These are phyloP conservation scores for Candida vartiovaarae DNA, from an alignment of 805 yeast genomes.

Conservation along the genomic window DNA sequence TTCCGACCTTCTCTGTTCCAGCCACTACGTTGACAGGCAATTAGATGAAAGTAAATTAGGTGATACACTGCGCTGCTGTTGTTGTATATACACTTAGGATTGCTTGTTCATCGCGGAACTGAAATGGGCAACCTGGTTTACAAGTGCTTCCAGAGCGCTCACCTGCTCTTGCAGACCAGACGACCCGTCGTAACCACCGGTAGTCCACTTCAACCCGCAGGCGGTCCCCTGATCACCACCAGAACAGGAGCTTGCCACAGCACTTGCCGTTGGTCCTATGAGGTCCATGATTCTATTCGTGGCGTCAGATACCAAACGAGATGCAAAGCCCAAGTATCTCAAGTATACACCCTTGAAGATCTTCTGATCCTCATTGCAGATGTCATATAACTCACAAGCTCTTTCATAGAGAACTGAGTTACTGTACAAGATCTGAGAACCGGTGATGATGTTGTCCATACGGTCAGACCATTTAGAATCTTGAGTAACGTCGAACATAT, in stretches of 20 bases:
- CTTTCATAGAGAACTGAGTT: constrained; percentile 65
- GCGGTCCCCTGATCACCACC: constrained; percentile 85
- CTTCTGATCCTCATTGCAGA: constrained; percentile 81
- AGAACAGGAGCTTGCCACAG: constrained; percentile 76
- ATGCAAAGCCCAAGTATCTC: constrained; percentile 66
- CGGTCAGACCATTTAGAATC: constrained; percentile 48
- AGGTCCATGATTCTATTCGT: constrained; percentile 26
- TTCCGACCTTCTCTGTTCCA: too few relatives aligned
- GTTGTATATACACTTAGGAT: neutral
- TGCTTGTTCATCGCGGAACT: neutral
- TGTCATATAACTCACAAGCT: constrained; percentile 62
- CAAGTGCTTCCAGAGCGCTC: constrained; percentile 65
- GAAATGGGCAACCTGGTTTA: constrained; percentile 31
- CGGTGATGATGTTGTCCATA: constrained; percentile 13
- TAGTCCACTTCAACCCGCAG: constrained; percentile 80
- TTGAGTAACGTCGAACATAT: constrained; percentile 58
- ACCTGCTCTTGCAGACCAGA: constrained; percentile 90
- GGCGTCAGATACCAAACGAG: constrained; percentile 56
- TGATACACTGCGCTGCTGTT: too few relatives aligned
- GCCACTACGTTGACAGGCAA: too few relatives aligned
- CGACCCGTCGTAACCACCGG: constrained; percentile 56
- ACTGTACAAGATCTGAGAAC: constrained; percentile 30
- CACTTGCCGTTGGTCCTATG: constrained; percentile 47
- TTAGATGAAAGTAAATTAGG: too few relatives aligned
- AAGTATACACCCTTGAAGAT: constrained; percentile 82